A percentile compares a stretch with the other conserved stretches of the same genome.
Conservation (phyloP, 2,329 filamentous ascomycete genomes). For the Paecilomyces variotii region DNA sequence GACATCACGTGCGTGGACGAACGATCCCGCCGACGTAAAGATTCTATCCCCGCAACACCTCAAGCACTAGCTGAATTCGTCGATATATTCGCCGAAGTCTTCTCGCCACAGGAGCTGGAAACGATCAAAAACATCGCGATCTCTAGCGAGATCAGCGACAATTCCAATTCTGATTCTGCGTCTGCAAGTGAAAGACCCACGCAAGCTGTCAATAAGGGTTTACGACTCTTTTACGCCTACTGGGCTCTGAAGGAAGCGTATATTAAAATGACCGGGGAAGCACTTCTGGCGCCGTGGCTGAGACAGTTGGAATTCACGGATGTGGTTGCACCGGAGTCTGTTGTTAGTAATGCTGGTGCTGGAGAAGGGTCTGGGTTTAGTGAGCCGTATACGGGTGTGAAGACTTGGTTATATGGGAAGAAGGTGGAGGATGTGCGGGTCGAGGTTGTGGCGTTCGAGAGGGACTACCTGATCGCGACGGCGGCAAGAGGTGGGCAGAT, state of each 20-base stretch:
- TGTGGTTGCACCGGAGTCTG: slow-evolving; percentile 42
- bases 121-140: slow-evolving; percentile 41
- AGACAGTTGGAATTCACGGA: slow-evolving; percentile 53
- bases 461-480: slow-evolving; percentile 52
- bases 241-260: slow-evolving; percentile 61
- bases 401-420: slow-evolving; percentile 42
- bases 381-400: slow-evolving; percentile 32
- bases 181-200: slow-evolving; percentile 28
- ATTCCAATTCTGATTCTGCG: not conserved
- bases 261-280: slow-evolving; percentile 59
- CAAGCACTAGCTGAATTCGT: slow-evolving; percentile 50
- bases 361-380: slow-evolving; percentile 18
- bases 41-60: slow-evolving; percentile 37
- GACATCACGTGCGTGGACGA: slow-evolving; percentile 59
- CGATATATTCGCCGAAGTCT: slow-evolving; percentile 53
- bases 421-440: slow-evolving; percentile 46
- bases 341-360: slow-evolving; percentile 2
- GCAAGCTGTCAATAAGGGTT: slow-evolving; percentile 44
- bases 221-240: slow-evolving; percentile 56
- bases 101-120: slow-evolving; percentile 46
- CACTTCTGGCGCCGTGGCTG: slow-evolving; percentile 54
- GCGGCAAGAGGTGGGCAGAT: slow-evolving; percentile 38
- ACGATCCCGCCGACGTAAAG: slow-evolving; percentile 37
- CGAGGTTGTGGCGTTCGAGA: slow-evolving; percentile 51
- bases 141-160: not conserved